phyloP scores from a whole-genome alignment of 2,329 filamentous ascomycete species.

The Whalleya microplaca region DNA sequence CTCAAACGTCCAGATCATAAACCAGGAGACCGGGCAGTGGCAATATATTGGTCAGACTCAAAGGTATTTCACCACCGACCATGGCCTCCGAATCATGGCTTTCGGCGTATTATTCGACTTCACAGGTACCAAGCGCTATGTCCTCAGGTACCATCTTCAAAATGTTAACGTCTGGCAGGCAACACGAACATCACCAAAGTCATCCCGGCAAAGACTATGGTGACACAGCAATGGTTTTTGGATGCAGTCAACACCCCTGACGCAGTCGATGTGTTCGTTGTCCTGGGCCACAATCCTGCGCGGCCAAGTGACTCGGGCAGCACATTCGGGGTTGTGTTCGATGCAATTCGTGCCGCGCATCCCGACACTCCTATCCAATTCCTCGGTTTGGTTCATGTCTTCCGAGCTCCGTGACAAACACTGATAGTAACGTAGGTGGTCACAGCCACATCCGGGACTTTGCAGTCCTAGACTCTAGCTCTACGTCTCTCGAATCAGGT shows the following conservation, averaged over 20 bases:
- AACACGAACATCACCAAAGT: slow-evolving; percentile 66
- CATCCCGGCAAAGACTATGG: slow-evolving; percentile 54
- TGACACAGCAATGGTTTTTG: slow-evolving; percentile 63
- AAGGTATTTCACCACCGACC: slow-evolving; percentile 47
- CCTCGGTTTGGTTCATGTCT: slow-evolving; percentile 43
- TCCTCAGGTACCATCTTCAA: slow-evolving; percentile 27
- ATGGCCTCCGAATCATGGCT: slow-evolving; percentile 49
- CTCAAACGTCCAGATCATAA: slow-evolving; percentile 49
- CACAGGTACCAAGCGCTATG: slow-evolving; percentile 51
- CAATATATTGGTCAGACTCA: slow-evolving; percentile 49
- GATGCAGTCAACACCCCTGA: slow-evolving; percentile 56
- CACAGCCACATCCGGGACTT: slow-evolving; percentile 70
- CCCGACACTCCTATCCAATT: slow-evolving; percentile 64
- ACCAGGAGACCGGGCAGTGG: slow-evolving; percentile 43
- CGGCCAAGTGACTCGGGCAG: slow-evolving; percentile 47
- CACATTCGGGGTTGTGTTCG: slow-evolving; percentile 51
- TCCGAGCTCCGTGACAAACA: not conserved
- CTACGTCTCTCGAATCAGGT: slow-evolving; percentile 62
- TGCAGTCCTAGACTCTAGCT: slow-evolving; percentile 63
- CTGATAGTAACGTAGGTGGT: slow-evolving; percentile 48
- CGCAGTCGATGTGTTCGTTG: slow-evolving; percentile 65
- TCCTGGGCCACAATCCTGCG: slow-evolving; percentile 67
- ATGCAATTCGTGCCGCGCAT: slow-evolving; percentile 60
- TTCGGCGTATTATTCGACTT: slow-evolving; percentile 51
- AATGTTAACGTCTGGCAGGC: slow-evolving; percentile 40